phyloP scores from a whole-genome alignment of 495 filamentous ascomycete species.

The Talaromyces wortmannii region DNA sequence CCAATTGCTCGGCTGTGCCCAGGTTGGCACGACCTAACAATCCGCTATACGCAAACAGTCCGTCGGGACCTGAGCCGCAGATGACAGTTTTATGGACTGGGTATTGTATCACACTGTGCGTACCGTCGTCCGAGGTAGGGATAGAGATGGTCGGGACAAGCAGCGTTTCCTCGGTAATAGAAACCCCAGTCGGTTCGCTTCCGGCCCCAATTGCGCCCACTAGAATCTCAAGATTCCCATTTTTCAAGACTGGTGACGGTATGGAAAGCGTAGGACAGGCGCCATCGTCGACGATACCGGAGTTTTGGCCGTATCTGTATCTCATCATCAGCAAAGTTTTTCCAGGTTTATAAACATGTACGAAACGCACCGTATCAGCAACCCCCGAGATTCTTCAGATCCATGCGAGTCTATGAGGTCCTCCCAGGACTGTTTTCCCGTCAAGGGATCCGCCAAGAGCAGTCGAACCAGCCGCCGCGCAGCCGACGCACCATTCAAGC shows the following conservation, averaged over 20 bases:
- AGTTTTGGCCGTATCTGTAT: conserved; percentile 46
- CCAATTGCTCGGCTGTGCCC: conserved; percentile 29
- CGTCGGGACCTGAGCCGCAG: conserved; percentile 59
- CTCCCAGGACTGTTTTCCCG: conserved; percentile 62
- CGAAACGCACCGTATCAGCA: conserved; percentile 49
- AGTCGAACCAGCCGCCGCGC: conserved; percentile 59
- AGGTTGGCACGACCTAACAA: conserved; percentile 28
- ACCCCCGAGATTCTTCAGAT: conserved; percentile 34
- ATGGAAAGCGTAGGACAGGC: conserved; percentile 52
- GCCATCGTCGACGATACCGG: conserved; percentile 29
- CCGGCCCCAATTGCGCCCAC: conserved; percentile 50
- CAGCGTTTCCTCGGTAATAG: conserved; percentile 45
- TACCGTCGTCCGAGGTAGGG: conserved; percentile 50
- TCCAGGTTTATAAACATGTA: neutral
- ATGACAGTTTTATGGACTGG: conserved; percentile 82
- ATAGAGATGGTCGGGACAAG: conserved; percentile 71
- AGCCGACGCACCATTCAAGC: conserved; percentile 35
- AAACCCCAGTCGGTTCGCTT: conserved; percentile 31
- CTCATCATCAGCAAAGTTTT: neutral
- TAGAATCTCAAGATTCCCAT: conserved; percentile 70
- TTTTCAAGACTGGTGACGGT: conserved; percentile 62
- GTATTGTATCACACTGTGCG: conserved; percentile 59
- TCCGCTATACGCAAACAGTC: conserved; percentile 42
- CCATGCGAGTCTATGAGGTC: conserved; percentile 46
- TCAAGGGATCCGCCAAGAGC: conserved; percentile 73